These are phyloP conservation scores for Pseudocercospora crystallina DNA, from an alignment of 2,329 filamentous ascomycete genomes.

Conservation along the genomic window DNA sequence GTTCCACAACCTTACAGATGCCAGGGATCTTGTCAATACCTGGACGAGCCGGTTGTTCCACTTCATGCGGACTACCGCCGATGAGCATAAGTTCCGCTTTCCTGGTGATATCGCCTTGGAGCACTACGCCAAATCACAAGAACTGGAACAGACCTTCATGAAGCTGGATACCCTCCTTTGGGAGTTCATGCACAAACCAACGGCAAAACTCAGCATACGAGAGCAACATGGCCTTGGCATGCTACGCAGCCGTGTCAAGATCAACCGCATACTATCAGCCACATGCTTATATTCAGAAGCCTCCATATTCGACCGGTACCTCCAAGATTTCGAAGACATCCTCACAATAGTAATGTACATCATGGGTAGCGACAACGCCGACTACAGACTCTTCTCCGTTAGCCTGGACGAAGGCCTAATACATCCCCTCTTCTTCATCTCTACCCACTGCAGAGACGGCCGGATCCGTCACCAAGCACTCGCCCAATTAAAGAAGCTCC, in stretches of 20 bases:
- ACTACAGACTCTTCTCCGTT: constrained; percentile 29
- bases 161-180: constrained; percentile 29
- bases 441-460: constrained; percentile 32
- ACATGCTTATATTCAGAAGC: constrained; percentile 30
- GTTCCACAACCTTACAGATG: constrained; percentile 31
- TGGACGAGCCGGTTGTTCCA: constrained; percentile 33
- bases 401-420: constrained; percentile 34
- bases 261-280: constrained; percentile 30
- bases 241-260: constrained; percentile 30
- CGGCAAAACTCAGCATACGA: constrained; percentile 24
- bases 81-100: constrained; percentile 27
- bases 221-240: constrained; percentile 34
- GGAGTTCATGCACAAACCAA: constrained; percentile 33
- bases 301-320: constrained; percentile 27
- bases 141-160: constrained; percentile 27
- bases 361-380: constrained; percentile 30
- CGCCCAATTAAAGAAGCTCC: constrained; percentile 25
- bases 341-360: constrained; percentile 31
- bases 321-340: constrained; percentile 33
- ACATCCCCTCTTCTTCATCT: constrained; percentile 30
- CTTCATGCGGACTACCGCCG: constrained; percentile 30
- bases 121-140: constrained; percentile 27
- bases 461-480: constrained; percentile 29
- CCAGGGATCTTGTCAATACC: constrained; percentile 30
- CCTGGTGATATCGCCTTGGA: constrained; percentile 31